Evolutionary conservation across 2,329 filamentous ascomycete species (phyloP).

Genomic region (Didymella sp.): DNA sequence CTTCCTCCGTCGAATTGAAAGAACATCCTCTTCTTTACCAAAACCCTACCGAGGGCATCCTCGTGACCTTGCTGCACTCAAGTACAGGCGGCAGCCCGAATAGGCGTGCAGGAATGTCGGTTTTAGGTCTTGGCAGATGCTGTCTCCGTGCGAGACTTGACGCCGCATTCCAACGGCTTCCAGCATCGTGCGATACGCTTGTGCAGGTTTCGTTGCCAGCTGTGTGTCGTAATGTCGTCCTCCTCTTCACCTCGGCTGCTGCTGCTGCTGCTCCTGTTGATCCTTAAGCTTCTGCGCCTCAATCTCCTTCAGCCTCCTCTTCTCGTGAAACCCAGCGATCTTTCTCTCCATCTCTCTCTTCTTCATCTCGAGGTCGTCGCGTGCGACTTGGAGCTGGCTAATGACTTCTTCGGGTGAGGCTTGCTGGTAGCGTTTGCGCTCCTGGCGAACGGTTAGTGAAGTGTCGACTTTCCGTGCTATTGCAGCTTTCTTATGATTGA

Average conservation of each 20-base stretch:
- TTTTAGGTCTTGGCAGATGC: background rate
- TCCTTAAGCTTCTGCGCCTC: slow-evolving; percentile 7
- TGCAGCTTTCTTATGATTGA: background rate
- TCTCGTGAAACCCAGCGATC: slow-evolving; percentile 49
- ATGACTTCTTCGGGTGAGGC: slow-evolving; percentile 63
- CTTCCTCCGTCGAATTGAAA: background rate
- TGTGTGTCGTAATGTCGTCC: background rate
- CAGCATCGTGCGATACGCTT: background rate
- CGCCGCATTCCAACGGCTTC: background rate
- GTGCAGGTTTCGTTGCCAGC: background rate
- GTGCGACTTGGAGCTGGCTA: slow-evolving; percentile 59
- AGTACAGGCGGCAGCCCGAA: background rate
- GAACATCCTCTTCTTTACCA: too few relatives aligned
- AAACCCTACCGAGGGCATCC: background rate
- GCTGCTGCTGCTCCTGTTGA: background rate
- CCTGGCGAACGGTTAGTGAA: slow-evolving; percentile 40
- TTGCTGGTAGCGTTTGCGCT: slow-evolving; percentile 56
- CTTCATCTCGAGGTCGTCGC: slow-evolving; percentile 59
- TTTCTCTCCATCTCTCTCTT: slow-evolving; percentile 64
- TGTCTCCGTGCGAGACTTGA: background rate
- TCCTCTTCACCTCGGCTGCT: slow-evolving; percentile 4
- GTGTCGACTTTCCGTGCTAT: background rate
- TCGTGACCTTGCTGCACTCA: background rate
- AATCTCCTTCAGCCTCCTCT: slow-evolving; percentile 23
- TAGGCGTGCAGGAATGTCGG: background rate